Evolutionary conservation across 2,329 filamentous ascomycete species (phyloP), one percentile per base, ranked within the genome.

Genomic region (Thyridium curvatum): DNA sequence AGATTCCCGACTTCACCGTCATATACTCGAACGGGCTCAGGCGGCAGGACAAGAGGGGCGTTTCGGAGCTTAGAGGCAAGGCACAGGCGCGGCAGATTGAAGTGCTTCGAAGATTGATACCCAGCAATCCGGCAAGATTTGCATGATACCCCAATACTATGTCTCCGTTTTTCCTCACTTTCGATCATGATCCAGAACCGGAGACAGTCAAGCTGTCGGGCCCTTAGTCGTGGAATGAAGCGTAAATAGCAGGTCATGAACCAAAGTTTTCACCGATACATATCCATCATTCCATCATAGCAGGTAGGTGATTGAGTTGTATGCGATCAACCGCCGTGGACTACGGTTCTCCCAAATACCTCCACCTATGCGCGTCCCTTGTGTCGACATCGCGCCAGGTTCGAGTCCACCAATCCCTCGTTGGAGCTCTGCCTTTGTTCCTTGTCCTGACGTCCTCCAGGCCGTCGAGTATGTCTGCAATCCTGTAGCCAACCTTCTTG

Each of bases 391-490:
- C 21, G 71, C 2, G 86, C 85, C 38, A 94, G 61, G 53, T 93
- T 91, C 45, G 21, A 94, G 64, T 0, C 87, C 88, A 50, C 21
- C 21, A 26, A 26, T 6, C 21, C 21, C 21, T 6, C 6, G 10
- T 6, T 6, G 10, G 6, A 26, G 6, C 21, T 26, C 6, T 26
- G 21, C 10, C 21, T 26, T 26, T 26, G 21, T 26, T 10, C 6
- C n/a, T n/a, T n/a, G n/a, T n/a, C n/a, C n/a, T n/a, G n/a, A n/a
- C n/a, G 56, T 95, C 90, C 58, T 96, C 90, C 30, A 96, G 71
- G 1, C 90, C 90, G 62, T 96, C 91, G 58, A 96, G 90, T 44
- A 97, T 93, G 59, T 94, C 89, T 59, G 89, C 95, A 1, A 88
- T 94, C 59, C 91, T 90, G 62, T 95, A 96, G 60, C 94, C 88